Conservation (phyloP, 495 filamentous ascomycete species). For the Penicillium pulvis region DNA sequence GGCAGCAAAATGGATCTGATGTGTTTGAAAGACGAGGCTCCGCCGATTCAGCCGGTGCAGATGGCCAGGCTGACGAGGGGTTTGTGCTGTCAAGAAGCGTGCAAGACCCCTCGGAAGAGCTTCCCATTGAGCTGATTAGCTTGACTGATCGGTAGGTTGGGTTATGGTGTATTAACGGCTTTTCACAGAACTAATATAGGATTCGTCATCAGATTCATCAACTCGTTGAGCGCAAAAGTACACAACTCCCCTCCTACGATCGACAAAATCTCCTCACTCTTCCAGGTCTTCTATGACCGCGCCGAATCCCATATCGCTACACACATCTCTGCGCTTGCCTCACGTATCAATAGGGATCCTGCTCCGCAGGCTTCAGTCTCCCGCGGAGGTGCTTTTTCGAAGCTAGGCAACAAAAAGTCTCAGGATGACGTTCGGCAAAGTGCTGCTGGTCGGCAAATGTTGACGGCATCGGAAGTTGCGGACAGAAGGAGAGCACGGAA, state of each 20-base stretch:
- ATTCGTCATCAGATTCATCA: slow-evolving; percentile 69
- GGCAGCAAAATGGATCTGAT: slow-evolving; percentile 41
- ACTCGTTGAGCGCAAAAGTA: slow-evolving; percentile 84
- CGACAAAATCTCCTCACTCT: slow-evolving; percentile 79
- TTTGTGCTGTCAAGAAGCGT: slow-evolving; percentile 48
- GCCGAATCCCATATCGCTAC: slow-evolving; percentile 83
- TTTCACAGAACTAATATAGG: neutral
- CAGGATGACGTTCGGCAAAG: slow-evolving; percentile 31
- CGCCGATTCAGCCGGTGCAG: slow-evolving; percentile 56
- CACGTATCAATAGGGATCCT: slow-evolving; percentile 66
- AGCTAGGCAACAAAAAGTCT: slow-evolving; percentile 26
- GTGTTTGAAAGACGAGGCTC: slow-evolving; percentile 50
- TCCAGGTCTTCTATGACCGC: slow-evolving; percentile 90
- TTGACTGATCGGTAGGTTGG: slow-evolving; percentile 74
- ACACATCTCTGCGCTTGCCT: slow-evolving; percentile 81
- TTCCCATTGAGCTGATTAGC: slow-evolving; percentile 90
- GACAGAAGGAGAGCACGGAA: slow-evolving; percentile 77
- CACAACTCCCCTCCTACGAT: slow-evolving; percentile 82
- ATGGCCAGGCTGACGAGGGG: slow-evolving; percentile 48
- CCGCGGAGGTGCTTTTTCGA: slow-evolving; percentile 24
- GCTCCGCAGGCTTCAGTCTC: slow-evolving; percentile 51
- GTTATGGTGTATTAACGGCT: neutral
- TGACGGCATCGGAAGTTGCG: slow-evolving; percentile 82
- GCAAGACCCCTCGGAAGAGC: slow-evolving; percentile 73
- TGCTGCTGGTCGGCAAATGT: slow-evolving; percentile 76